Conservation (phyloP, 2,329 filamentous ascomycete species). For the Fusarium vanettenii region DNA sequence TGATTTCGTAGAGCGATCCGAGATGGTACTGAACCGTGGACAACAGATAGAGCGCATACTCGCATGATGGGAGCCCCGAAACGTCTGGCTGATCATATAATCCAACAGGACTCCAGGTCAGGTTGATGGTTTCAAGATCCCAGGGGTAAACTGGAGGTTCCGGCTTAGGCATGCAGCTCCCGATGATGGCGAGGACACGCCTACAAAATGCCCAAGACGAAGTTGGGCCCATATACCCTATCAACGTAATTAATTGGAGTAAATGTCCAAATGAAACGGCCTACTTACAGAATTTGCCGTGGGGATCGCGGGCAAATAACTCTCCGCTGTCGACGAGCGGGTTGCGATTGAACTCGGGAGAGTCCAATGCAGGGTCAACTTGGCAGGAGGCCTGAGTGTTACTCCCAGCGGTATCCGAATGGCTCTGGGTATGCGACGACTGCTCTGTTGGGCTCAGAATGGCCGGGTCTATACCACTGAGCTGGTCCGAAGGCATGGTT, state of each 20-base stretch:
- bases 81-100: conserved; percentile 4
- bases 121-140: conserved; percentile 1
- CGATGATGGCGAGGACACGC: conserved; percentile 13
- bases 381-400: not conserved
- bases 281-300: not conserved
- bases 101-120: conserved; percentile 2
- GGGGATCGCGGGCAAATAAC: not conserved
- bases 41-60: conserved; percentile 7
- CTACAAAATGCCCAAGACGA: conserved; percentile 20
- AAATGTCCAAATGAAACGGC: not conserved
- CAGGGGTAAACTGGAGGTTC: conserved; percentile 11
- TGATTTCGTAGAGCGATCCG: conserved; percentile 1
- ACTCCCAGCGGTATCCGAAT: not conserved
- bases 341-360: not conserved
- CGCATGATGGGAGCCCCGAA: not conserved
- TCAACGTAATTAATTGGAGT: not conserved
- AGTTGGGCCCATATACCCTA: conserved; percentile 20
- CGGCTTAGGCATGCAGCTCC: conserved; percentile 3
- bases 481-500: not conserved
- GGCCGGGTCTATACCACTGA: not conserved
- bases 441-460: not conserved
- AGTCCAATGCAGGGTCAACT: not conserved
- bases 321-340: not conserved
- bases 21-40: conserved; percentile 13
- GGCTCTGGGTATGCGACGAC: not conserved